These are phyloP conservation scores for Botryosphaeria dothidea DNA, from an alignment of 2,329 filamentous ascomycete genomes.

Conservation along the genomic window DNA sequence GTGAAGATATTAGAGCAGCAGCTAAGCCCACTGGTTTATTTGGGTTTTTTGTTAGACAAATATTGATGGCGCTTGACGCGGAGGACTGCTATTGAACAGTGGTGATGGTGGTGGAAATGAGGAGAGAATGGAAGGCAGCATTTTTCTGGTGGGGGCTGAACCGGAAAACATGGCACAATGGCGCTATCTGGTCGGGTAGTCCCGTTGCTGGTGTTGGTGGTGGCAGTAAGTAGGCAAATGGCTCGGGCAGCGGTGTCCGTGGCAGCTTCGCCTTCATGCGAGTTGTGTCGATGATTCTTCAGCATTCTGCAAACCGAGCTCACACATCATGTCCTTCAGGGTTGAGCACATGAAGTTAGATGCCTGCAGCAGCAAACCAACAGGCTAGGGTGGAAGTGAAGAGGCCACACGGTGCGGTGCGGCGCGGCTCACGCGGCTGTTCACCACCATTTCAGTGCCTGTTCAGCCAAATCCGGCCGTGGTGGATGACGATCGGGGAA, in stretches of 20 bases:
- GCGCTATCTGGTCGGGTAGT: not conserved
- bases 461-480: not conserved
- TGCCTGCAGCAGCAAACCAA: no score
- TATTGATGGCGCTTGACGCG: not conserved
- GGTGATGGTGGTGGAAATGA: not conserved
- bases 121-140: not conserved
- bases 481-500: not conserved
- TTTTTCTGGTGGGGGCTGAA: not conserved
- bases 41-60: not conserved
- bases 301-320: not conserved
- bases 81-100: not conserved
- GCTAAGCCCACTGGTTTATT: not conserved
- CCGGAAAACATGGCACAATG: not conserved
- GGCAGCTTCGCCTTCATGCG: no score
- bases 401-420: no score
- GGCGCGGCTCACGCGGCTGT: not conserved
- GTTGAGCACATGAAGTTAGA: not conserved
- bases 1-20: not conserved
- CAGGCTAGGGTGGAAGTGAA: no score
- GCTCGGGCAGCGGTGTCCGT: no score
- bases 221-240: not conserved
- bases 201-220: constrained; percentile 1
- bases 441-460: not conserved
- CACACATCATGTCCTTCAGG: not conserved
- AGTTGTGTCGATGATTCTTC: not conserved